Conservation (phyloP, 208 protist genomes). For the Trypanosoma lewisi region DNA sequence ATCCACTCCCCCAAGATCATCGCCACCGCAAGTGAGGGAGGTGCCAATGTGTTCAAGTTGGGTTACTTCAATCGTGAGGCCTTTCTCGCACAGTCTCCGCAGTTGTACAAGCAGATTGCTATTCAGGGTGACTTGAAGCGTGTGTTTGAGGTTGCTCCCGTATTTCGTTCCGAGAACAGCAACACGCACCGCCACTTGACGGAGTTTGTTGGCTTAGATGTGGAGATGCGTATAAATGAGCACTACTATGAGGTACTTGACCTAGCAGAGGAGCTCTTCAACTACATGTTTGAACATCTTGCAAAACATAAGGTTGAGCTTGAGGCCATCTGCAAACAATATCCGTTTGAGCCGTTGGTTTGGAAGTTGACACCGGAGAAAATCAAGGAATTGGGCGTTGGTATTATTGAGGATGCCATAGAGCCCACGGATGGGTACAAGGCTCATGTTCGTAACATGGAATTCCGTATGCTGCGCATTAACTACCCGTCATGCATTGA, state of each 20-base stretch:
- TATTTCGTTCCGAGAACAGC: constrained; percentile 99
- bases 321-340: constrained; percentile 86
- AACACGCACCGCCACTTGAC: constrained; percentile 99
- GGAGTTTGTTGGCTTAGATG: constrained; percentile 99
- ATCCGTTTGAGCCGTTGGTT: constrained; percentile 91
- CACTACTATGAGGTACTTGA: constrained; percentile 99
- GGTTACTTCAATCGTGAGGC: constrained; percentile 91
- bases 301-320: constrained; percentile 79
- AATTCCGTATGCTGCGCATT: constrained; percentile 86
- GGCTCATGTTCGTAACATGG: constrained; percentile 74
- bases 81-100: constrained; percentile 99
- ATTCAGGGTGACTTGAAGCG: constrained; percentile 94
- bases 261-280: constrained; percentile 95
- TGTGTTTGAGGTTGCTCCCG: constrained; percentile 95
- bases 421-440: constrained; percentile 79
- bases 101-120: constrained; percentile 99
- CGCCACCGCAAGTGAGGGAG: constrained; percentile 95
- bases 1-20: constrained; percentile 99
- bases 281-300: constrained; percentile 95
- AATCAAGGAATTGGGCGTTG: constrained; percentile 84
- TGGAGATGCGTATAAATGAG: constrained; percentile 99
- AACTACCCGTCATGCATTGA: constrained; percentile 93
- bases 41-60: constrained; percentile 93
- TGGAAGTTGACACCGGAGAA: constrained; percentile 80
- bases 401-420: constrained; percentile 67